A percentile compares a stretch with the other conserved stretches of the same genome.
Evolutionary conservation across 169 alveolate species (phyloP).

Genomic region (Plasmodium ovale): DNA sequence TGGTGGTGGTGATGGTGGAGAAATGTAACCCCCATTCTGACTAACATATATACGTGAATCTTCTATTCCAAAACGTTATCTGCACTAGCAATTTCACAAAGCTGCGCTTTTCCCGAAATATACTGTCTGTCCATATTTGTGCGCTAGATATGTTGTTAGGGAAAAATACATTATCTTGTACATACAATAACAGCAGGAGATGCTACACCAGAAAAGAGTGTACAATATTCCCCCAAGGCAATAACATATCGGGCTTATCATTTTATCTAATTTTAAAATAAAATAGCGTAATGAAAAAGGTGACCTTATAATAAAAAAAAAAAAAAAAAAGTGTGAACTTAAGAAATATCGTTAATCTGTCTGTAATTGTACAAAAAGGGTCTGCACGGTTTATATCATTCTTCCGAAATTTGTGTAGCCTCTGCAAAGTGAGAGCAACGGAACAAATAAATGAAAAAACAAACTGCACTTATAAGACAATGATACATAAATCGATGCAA

Average conservation of each 20-base stretch:
- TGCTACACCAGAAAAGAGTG: conserved; percentile 68
- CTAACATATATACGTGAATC: too few relatives aligned
- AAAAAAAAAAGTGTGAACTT: conserved; percentile 25
- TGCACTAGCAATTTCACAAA: background rate
- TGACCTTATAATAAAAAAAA: too few relatives aligned
- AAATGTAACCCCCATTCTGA: too few relatives aligned
- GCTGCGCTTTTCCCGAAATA: conserved; percentile 21
- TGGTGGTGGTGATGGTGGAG: too few relatives aligned
- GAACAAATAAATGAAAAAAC: conserved; percentile 9
- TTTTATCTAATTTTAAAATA: too few relatives aligned
- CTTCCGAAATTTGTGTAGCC: conserved; percentile 75
- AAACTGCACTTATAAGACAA: too few relatives aligned
- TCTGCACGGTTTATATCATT: conserved; percentile 4
- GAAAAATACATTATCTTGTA: conserved; percentile 52
- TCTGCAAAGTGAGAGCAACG: conserved; percentile 21
- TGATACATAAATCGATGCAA: too few relatives aligned
- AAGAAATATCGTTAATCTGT: background rate
- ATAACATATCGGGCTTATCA: conserved; percentile 64
- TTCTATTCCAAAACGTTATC: too few relatives aligned
- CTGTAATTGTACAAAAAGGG: background rate
- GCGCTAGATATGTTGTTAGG: conserved; percentile 57
- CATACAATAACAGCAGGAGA: conserved; percentile 57
- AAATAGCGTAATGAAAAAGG: too few relatives aligned
- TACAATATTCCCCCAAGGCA: conserved; percentile 62
- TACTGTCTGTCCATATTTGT: conserved; percentile 51